These are phyloP conservation scores for Trichoderma semiorbis DNA, from an alignment of 2,329 filamentous ascomycete species.

Conservation along the genomic window DNA sequence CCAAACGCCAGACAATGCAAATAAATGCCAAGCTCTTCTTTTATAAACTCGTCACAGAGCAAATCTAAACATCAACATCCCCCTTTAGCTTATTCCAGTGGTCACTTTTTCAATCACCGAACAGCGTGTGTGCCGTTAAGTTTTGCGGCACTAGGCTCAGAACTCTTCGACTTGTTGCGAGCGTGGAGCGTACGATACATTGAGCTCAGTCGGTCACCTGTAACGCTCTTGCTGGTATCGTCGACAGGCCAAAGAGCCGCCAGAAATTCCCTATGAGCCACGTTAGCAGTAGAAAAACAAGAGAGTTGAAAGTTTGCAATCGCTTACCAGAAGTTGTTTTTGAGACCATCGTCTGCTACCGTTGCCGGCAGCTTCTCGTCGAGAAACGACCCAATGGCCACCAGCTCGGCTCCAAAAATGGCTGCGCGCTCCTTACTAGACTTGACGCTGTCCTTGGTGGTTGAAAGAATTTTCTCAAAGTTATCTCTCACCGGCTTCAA, in stretches of 20 bases:
- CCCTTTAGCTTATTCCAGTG: neutral
- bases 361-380: conserved; percentile 44
- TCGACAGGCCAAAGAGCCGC: conserved; percentile 46
- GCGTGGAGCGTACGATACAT: conserved; percentile 42
- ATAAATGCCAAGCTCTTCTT: conserved; percentile 22
- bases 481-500: conserved; percentile 59
- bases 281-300: conserved; percentile 23
- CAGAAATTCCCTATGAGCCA: conserved; percentile 39
- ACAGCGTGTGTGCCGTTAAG: conserved; percentile 32
- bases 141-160: conserved; percentile 28
- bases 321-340: conserved; percentile 50
- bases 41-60: conserved; percentile 18
- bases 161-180: conserved; percentile 31
- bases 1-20: conserved; percentile 28
- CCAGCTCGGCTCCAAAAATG: conserved; percentile 58
- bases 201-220: conserved; percentile 42
- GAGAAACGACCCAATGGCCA: conserved; percentile 61
- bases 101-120: conserved; percentile 9
- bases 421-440: conserved; percentile 59
- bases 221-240: conserved; percentile 42
- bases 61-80: conserved; percentile 7
- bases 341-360: conserved; percentile 39
- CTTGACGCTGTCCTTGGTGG: conserved; percentile 60
- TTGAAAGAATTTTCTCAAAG: conserved; percentile 56
- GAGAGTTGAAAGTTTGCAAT: neutral